Base-by-base conservation (phyloP, 1,284 basidiomycete genomes). In the Cryptococcus wingfieldii region DNA sequence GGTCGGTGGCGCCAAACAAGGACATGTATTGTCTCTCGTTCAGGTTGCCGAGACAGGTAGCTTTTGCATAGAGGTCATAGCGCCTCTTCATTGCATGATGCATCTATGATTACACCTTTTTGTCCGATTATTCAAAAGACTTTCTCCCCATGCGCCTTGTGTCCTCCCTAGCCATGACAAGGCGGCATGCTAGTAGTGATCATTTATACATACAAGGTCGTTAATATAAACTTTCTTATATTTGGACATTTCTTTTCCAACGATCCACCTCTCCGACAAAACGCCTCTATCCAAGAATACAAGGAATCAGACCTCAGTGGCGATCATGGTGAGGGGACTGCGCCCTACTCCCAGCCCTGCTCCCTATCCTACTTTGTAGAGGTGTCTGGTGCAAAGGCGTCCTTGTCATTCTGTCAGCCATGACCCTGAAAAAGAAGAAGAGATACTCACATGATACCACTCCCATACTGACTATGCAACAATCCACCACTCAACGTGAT, bases 21-120 rank as follows among this genome's bases (percentile, higher is more conserved):
- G 89, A 95, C 68, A 98, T 98, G 96, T 98, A 96, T 77, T 96
- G 96, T 77, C 83, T 99, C 53, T 88, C 87, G 68, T 98, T 99
- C 81, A 80, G 87, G 47, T 82, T 98, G 23, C 90, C 93, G 18
- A 51, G 60, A 13, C 65, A 79, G 56, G 77, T 80, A 4, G 77
- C 78, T 8, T 79, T 46, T 27, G 31, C 4, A 34, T 2, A 34
- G 31, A 34, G 31, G 10, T 34, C 10, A 34, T 34, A 34, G 31
- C 31, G 31, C 31, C 31, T 34, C 31, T 6, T 10, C 5, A 23
- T 23, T 19, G 31, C 10, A 34, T 34, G 10, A 31, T 31, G 31
- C 31, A 31, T 34, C 31, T 34, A 34, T 34, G 31, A 34, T 34
- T 23, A 23, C 23, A 23, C 23, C 1, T 23, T 23, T 23, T 23